These are phyloP conservation scores for Ogataea minuta DNA, from an alignment of 805 yeast genomes.

Conservation along the genomic window DNA sequence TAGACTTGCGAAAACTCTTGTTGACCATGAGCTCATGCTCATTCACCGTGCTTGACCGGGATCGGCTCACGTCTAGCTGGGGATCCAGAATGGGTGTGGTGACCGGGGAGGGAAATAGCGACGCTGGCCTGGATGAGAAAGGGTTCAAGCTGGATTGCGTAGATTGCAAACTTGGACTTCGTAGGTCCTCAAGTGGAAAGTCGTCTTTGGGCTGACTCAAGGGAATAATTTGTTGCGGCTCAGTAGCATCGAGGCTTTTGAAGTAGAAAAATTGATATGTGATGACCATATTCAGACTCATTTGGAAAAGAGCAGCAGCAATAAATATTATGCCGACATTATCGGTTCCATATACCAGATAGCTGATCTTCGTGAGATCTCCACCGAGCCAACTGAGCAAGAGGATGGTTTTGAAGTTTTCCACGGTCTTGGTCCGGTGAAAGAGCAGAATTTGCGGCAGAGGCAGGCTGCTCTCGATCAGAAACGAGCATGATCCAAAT, in stretches of 20 bases:
- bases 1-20: conserved; percentile 12
- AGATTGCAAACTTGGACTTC: conserved; percentile 3
- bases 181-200: conserved; percentile 3
- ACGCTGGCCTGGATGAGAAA: conserved; percentile 7
- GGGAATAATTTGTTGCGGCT: conserved; percentile 4
- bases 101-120: conserved; percentile 13
- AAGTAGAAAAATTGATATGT: conserved; percentile 72
- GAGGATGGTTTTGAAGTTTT: conserved; percentile 75
- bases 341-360: conserved; percentile 72
- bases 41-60: conserved; percentile 25
- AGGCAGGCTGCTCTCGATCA: conserved; percentile 72
- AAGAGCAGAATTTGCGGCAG: conserved; percentile 75
- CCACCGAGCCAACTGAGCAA: conserved; percentile 87
- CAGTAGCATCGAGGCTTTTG: conserved; percentile 32
- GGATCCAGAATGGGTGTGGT: conserved; percentile 14
- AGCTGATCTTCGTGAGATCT: conserved; percentile 73
- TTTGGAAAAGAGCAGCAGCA: conserved; percentile 73
- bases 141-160: conserved; percentile 10
- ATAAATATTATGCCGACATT: conserved; percentile 65
- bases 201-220: conserved; percentile 2
- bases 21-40: conserved; percentile 18
- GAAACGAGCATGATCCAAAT: conserved; percentile 41
- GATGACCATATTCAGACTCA: conserved; percentile 68
- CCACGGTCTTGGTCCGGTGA: conserved; percentile 62
- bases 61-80: conserved; percentile 15